Percentiles rank a stretch among this genome's conserved stretches.
phyloP scores from a whole-genome alignment of 2,329 filamentous ascomycete species.

The Salinomyces thailandicus region DNA sequence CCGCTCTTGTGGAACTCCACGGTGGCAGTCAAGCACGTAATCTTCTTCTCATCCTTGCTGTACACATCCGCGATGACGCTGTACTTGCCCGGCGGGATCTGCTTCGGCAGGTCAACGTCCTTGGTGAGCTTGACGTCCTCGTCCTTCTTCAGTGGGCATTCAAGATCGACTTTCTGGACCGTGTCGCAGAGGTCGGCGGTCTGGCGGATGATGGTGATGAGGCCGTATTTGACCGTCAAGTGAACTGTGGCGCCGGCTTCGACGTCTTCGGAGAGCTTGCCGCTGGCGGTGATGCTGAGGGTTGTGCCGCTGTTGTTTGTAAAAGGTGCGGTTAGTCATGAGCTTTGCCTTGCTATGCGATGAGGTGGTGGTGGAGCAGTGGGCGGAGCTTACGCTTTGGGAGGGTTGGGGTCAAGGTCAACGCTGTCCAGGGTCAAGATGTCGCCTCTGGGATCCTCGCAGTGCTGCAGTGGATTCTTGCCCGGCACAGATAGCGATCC shows the following conservation, averaged over 20 bases:
- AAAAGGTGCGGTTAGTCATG: constrained; percentile 6
- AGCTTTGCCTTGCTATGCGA: too few relatives aligned
- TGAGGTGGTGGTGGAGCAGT: constrained; percentile 1
- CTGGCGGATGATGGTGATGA: constrained; percentile 79
- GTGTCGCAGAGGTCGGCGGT: constrained; percentile 80
- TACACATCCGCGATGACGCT: constrained; percentile 78
- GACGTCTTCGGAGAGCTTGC: constrained; percentile 62
- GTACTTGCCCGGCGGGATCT: constrained; percentile 89
- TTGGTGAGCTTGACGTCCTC: constrained; percentile 57
- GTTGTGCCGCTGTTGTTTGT: constrained; percentile 54
- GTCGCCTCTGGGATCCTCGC: constrained; percentile 57
- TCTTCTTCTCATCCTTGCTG: constrained; percentile 58
- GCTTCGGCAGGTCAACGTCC: constrained; percentile 68
- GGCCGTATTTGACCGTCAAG: constrained; percentile 82
- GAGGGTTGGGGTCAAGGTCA: constrained; percentile 76
- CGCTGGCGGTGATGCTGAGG: constrained; percentile 68
- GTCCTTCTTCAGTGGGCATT: constrained; percentile 77
- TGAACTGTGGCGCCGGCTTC: constrained; percentile 70
- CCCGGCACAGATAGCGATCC: constrained; percentile 61
- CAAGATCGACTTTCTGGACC: constrained; percentile 73
- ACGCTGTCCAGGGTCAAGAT: constrained; percentile 68
- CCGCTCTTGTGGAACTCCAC: constrained; percentile 48
- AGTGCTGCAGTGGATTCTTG: constrained; percentile 75
- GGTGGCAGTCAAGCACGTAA: constrained; percentile 77
- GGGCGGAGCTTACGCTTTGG: constrained; percentile 53